These are phyloP conservation scores for Monascus ruber DNA, from an alignment of 2,329 filamentous ascomycete species.

Conservation along the genomic window DNA sequence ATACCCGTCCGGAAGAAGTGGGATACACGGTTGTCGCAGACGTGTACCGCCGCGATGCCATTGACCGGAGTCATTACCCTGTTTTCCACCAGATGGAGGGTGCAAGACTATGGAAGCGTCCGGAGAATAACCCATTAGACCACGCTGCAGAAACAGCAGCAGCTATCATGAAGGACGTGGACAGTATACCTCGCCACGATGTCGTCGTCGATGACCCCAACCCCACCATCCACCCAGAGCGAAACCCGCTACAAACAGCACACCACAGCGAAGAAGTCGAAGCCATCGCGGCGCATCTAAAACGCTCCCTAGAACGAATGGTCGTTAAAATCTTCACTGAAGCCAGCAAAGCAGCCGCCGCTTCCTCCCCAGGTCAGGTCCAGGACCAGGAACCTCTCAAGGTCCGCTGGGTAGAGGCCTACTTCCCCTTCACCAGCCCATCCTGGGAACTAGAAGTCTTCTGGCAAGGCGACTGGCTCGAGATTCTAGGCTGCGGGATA, in stretches of 20 bases:
- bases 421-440: constrained; percentile 93
- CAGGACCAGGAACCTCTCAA: constrained; percentile 59
- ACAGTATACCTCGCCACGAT: constrained; percentile 58
- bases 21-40: constrained; percentile 90
- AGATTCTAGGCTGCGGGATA: constrained; percentile 87
- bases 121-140: constrained; percentile 18
- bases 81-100: constrained; percentile 99
- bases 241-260: constrained; percentile 68
- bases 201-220: constrained; percentile 75
- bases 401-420: constrained; percentile 91
- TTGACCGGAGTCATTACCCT: constrained; percentile 91
- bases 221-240: constrained; percentile 61
- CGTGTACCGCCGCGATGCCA: constrained; percentile 88
- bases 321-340: constrained; percentile 79
- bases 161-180: constrained; percentile 59
- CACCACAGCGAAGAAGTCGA: constrained; percentile 70
- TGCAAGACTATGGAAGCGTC: constrained; percentile 75
- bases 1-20: constrained; percentile 30
- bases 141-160: constrained; percentile 37
- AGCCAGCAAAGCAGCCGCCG: constrained; percentile 55
- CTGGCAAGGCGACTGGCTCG: constrained; percentile 90
- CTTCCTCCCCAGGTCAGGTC: constrained; percentile 27
- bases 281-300: constrained; percentile 74
- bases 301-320: constrained; percentile 78
- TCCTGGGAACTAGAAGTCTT: constrained; percentile 95